These are phyloP conservation scores for Arabidopsis hybrid DNA, from an alignment of 441 rosid species.

Conservation along the genomic window DNA sequence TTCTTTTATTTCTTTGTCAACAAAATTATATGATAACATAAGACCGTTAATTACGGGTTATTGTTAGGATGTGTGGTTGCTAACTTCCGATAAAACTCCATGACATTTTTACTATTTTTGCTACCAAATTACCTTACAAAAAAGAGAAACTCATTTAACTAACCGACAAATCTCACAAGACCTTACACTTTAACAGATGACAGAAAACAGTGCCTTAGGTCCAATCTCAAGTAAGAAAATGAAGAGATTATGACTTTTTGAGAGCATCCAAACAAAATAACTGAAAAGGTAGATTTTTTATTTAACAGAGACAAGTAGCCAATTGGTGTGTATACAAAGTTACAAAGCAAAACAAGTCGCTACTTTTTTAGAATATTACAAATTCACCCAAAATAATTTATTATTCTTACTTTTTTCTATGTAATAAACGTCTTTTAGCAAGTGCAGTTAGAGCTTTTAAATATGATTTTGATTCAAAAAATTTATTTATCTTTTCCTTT, in stretches of 20 bases:
- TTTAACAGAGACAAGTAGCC: constrained; percentile 26
- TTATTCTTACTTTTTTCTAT: background rate
- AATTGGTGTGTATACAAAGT: background rate
- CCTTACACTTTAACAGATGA: constrained; percentile 33
- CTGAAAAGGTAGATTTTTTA: background rate
- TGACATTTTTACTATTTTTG: constrained; percentile 27
- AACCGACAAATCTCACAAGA: constrained; percentile 35
- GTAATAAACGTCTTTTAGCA: background rate
- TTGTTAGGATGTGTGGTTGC: constrained; percentile 27
- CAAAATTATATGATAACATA: constrained; percentile 8
- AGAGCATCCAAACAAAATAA: constrained; percentile 12
- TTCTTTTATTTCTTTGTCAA: background rate
- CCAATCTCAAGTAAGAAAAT: constrained; percentile 35
- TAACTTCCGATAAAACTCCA: constrained; percentile 24
- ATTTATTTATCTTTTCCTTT: too few relatives aligned
- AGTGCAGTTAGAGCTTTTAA: background rate
- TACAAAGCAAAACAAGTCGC: constrained; percentile 29
- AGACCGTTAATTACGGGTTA: constrained; percentile 41
- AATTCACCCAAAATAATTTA: background rate
- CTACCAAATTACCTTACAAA: constrained; percentile 25
- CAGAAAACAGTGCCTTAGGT: constrained; percentile 34
- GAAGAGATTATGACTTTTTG: constrained; percentile 27
- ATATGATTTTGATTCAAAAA: too few relatives aligned
- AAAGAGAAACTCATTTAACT: constrained; percentile 26
- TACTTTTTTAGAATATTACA: constrained; percentile 17